Conservation (phyloP, 352 stramenopile genomes). For the Phytophthora cactorum region DNA sequence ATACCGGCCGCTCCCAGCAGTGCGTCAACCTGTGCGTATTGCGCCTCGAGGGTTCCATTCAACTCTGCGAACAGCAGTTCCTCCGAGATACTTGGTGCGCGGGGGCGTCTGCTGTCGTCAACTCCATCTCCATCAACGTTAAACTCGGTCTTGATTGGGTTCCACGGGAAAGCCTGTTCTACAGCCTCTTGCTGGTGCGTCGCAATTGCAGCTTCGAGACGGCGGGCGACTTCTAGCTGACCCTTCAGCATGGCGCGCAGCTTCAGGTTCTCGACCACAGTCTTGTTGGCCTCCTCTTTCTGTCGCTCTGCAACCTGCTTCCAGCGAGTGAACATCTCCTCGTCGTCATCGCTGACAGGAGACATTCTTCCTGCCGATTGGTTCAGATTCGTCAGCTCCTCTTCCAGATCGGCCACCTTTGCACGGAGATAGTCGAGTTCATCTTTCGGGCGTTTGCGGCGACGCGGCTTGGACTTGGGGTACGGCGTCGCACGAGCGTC, state of each 20-base stretch:
- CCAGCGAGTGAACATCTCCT: slow-evolving; percentile 36
- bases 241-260: slow-evolving; percentile 41
- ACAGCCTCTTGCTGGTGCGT: slow-evolving; percentile 22
- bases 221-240: slow-evolving; percentile 36
- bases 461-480: slow-evolving; percentile 27
- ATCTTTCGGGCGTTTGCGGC: slow-evolving; percentile 45
- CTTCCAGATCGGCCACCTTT: slow-evolving; percentile 35
- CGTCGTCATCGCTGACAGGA: slow-evolving; percentile 19
- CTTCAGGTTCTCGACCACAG: slow-evolving; percentile 43
- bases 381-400: slow-evolving; percentile 32
- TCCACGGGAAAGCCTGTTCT: slow-evolving; percentile 23
- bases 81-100: slow-evolving; percentile 23
- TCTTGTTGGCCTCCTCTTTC: slow-evolving; percentile 35
- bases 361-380: slow-evolving; percentile 22
- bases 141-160: slow-evolving; percentile 15
- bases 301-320: slow-evolving; percentile 40
- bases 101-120: slow-evolving; percentile 10
- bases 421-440: slow-evolving; percentile 45
- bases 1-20: slow-evolving; percentile 25
- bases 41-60: slow-evolving; percentile 31
- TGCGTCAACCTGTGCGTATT: slow-evolving; percentile 31
- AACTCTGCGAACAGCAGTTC: slow-evolving; percentile 40
- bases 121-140: slow-evolving; percentile 8
- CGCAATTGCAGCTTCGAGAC: slow-evolving; percentile 30
- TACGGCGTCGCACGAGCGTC: slow-evolving; percentile 20